phyloP scores from a whole-genome alignment of 345 rosid genomes.

The Sisymbrium altissimum region DNA sequence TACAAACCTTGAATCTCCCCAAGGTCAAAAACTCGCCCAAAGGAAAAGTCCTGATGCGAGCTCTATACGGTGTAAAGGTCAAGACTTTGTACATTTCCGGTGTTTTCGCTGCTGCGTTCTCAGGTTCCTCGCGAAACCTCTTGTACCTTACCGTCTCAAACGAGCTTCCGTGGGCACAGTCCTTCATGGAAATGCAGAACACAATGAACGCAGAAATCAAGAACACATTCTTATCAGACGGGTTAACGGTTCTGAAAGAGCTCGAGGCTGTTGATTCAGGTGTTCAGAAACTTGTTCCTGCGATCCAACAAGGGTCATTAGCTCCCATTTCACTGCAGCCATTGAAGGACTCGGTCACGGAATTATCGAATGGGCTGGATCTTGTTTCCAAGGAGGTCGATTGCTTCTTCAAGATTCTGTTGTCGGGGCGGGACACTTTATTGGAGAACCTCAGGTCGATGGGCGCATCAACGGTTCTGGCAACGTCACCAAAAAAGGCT shows the following conservation, averaged over 20 bases:
- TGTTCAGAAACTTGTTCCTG: slow-evolving; percentile 19
- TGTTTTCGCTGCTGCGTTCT: slow-evolving; percentile 37
- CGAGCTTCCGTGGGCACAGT: slow-evolving; percentile 34
- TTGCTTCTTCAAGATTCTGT: slow-evolving; percentile 37
- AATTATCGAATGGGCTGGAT: slow-evolving; percentile 31
- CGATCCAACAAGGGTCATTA: slow-evolving; percentile 24
- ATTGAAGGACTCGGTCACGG: slow-evolving; percentile 23
- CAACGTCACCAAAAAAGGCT: slow-evolving; percentile 31
- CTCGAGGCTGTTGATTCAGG: slow-evolving; percentile 32
- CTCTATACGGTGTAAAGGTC: slow-evolving; percentile 38
- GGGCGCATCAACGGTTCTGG: neutral
- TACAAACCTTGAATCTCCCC: slow-evolving; percentile 34
- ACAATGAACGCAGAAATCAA: slow-evolving; percentile 30
- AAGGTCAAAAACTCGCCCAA: slow-evolving; percentile 38
- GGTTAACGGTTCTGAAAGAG: slow-evolving; percentile 34
- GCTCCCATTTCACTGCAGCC: slow-evolving; percentile 18
- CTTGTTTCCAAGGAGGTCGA: slow-evolving; percentile 35
- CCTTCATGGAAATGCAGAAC: slow-evolving; percentile 35
- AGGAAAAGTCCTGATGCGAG: slow-evolving; percentile 38
- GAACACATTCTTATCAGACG: slow-evolving; percentile 26
- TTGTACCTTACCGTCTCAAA: slow-evolving; percentile 27
- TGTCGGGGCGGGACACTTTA: slow-evolving; percentile 31
- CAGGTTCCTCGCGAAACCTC: slow-evolving; percentile 33
- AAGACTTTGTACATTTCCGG: slow-evolving; percentile 32
- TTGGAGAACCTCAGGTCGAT: slow-evolving; percentile 37